Base-by-base conservation (phyloP, 1,284 basidiomycete genomes). In the Sporisorium exsertum region DNA sequence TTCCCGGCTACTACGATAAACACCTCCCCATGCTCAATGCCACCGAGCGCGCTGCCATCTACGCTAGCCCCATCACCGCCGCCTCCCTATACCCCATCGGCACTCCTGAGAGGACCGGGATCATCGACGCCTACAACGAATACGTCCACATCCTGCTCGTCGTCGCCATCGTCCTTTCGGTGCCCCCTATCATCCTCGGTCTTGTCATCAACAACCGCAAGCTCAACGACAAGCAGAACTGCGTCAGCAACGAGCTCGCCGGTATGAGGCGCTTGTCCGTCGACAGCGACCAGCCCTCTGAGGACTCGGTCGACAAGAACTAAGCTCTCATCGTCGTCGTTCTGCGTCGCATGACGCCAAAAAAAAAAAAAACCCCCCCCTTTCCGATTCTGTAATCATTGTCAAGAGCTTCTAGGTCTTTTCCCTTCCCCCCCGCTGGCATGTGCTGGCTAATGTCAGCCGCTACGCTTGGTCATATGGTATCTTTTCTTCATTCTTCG, bases 221-320 rank as follows among this genome's bases (percentile, higher is more conserved):
- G 63, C 75, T 85, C 35, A 65, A 70, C 52, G 64, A 80, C 58
- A 73, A 71, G 58, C 82, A 85, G 65, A 85, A 84, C 56, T 81
- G 81, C 53, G 78, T 85, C 58, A 80, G 76, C 64, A 72, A 80
- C 56, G 82, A 85, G 61, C 64, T 81, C 32, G 79, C 77, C n/a
- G 78, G 68, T 45, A 81, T 78, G 73, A 59, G 61, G 32, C 63
- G 67, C 10, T n/a, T 67, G 50, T 69, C 66, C n/a, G 24, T 45
- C 29, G 66, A 69, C 56, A 65, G 47, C 43, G 63, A 50, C 20
- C 33, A 60, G 32, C 42, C 47, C 33, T 64, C 60, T 13, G 65
- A 62, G 35, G 24, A 29, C 51, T 68, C 65, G 2, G 24, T 56
- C 50, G 66, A 59, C 60, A 69, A 69, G 52, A 46, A 69, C 46